Evolutionary conservation across 1,284 basidiomycete species (phyloP).

Genomic region (Cryptococcus jaspeensis): DNA sequence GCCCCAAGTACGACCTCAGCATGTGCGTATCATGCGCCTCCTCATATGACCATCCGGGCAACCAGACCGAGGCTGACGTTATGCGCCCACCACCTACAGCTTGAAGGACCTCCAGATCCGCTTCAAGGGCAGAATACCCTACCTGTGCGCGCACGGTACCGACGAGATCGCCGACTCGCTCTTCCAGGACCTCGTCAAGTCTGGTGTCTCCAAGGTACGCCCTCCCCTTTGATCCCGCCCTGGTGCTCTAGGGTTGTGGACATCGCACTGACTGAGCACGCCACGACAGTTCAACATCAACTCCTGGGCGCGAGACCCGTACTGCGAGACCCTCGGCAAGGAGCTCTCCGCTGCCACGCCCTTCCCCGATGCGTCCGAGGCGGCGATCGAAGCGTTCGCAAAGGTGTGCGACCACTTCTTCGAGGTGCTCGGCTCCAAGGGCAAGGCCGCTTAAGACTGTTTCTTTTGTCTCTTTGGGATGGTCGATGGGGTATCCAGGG

Average conservation of each 20-base stretch:
- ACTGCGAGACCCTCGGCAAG: slow-evolving; percentile 34
- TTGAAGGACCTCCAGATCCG: slow-evolving; percentile 33
- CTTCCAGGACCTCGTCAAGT: slow-evolving; percentile 43
- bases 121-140: slow-evolving; percentile 31
- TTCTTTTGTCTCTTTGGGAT: neutral
- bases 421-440: slow-evolving; percentile 41
- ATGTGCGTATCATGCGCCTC: slow-evolving; percentile 27
- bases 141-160: slow-evolving; percentile 48
- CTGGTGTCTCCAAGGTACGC: slow-evolving; percentile 47
- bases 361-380: slow-evolving; percentile 49
- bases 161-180: slow-evolving; percentile 50
- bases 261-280: neutral
- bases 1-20: slow-evolving; percentile 42
- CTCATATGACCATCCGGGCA: neutral
- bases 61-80: neutral
- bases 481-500: neutral
- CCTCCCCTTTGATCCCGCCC: no score
- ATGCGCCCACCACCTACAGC: slow-evolving; percentile 4
- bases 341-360: slow-evolving; percentile 35
- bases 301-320: slow-evolving; percentile 51
- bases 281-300: slow-evolving; percentile 50
- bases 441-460: slow-evolving; percentile 34
- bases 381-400: slow-evolving; percentile 44
- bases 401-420: slow-evolving; percentile 43
- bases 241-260: no score